Evolutionary conservation across 306 rosid genomes (phyloP).

Genomic region (Ormosia emarginata): DNA sequence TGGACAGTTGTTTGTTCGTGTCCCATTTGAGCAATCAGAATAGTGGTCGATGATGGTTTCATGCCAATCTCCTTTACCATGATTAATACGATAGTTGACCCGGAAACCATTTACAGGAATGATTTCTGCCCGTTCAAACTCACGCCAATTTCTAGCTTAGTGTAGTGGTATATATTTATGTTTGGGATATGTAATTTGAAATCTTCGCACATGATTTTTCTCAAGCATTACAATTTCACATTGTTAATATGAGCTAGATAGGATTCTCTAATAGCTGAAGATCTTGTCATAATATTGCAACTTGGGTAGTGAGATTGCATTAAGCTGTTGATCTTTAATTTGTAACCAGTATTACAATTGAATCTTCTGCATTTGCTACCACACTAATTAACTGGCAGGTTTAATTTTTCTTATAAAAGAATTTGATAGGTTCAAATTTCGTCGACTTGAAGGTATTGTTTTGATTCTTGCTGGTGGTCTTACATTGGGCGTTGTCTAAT

Average conservation of each 20-base stretch:
- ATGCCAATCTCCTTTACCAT: neutral
- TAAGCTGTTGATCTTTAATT: neutral
- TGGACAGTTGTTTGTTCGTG: slow-evolving; percentile 94
- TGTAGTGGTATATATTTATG: slow-evolving; percentile 21
- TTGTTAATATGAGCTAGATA: slow-evolving; percentile 34
- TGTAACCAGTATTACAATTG: neutral
- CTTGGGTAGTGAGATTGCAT: slow-evolving; percentile 10
- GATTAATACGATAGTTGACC: slow-evolving; percentile 4
- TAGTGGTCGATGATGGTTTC: slow-evolving; percentile 24
- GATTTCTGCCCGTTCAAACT: neutral
- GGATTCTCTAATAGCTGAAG: slow-evolving; percentile 22
- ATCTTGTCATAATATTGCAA: neutral
- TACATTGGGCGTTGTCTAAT: too few species aligned
- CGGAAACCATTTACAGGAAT: slow-evolving; percentile 21
- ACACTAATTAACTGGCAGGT: neutral
- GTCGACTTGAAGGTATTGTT: neutral
- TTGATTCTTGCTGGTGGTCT: neutral
- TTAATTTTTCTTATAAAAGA: neutral
- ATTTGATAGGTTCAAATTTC: neutral
- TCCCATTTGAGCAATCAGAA: slow-evolving; percentile 82
- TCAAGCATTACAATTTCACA: slow-evolving; percentile 9
- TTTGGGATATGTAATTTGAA: neutral
- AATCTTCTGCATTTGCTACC: neutral
- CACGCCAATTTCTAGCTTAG: slow-evolving; percentile 7
- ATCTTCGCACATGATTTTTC: neutral